phyloP scores from a whole-genome alignment of 371 early-diverging fungal species.

The Mortierella sp. region DNA sequence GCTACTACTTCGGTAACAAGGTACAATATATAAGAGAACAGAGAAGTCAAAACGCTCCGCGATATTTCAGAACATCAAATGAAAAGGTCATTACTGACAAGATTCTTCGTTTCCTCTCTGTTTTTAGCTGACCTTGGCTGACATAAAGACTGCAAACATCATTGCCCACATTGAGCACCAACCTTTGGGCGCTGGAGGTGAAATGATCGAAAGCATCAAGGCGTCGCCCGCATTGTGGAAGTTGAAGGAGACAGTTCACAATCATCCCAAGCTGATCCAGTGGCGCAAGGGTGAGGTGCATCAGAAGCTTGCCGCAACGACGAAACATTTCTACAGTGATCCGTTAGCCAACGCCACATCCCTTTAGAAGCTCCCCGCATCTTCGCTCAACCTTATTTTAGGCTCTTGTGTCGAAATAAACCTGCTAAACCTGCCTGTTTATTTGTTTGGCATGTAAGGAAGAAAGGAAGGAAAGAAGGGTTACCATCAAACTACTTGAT shows the following conservation, averaged over 20 bases:
- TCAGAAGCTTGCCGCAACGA: slow-evolving; percentile 2
- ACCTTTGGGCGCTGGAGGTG: not conserved
- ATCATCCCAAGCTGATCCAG: slow-evolving; percentile 6
- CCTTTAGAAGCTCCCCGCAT: too few relatives aligned
- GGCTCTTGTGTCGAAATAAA: too few relatives aligned
- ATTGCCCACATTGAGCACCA: slow-evolving; percentile 13
- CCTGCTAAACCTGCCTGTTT: too few relatives aligned
- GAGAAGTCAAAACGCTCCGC: not conserved
- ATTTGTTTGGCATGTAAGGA: too few relatives aligned
- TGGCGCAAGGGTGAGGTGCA: slow-evolving; percentile 10
- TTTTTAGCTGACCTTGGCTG: slow-evolving; percentile 8
- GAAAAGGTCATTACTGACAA: too few relatives aligned
- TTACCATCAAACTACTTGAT: slow-evolving; percentile 6
- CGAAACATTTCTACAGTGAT: slow-evolving; percentile 10
- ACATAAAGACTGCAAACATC: slow-evolving; percentile 3
- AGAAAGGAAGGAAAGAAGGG: too few relatives aligned
- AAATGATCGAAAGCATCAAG: slow-evolving; percentile 16
- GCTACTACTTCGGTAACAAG: slow-evolving; percentile 22
- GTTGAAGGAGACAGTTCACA: slow-evolving; percentile 20
- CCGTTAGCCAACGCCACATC: too few relatives aligned
- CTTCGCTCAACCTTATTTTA: too few relatives aligned
- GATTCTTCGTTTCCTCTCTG: too few relatives aligned
- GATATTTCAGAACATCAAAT: not conserved
- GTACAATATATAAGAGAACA: too few relatives aligned
- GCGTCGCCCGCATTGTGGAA: slow-evolving; percentile 21